Evolutionary conservation across 495 filamentous ascomycete species (phyloP), one percentile per base, ranked within the genome.

Genomic region (Talaromyces stipitatus): DNA sequence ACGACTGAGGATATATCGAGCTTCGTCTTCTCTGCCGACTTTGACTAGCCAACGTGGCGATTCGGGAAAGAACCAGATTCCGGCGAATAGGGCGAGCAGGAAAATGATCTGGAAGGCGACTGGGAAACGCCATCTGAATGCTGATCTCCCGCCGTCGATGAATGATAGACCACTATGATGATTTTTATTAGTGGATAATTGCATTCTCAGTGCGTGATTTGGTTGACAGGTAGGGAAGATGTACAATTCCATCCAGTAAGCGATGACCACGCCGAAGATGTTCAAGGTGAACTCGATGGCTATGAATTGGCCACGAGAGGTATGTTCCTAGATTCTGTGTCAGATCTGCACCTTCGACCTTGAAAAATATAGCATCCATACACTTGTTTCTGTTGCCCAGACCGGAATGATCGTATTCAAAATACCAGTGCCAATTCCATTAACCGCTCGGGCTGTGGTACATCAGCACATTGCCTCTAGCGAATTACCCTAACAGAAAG

Each of bases 271-370:
- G 64, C 86, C 86, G 38, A 88, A 84, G 58, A 88, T 88, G 61
- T 89, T 89, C 12, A 88, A 62, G 0, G 84, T 88, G 60, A 90
- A 88, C 60, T 89, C 86, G 54, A 88, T 87, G 4, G 85, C 81
- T 55, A 89, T 81, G 61, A 88, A 88, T 48, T 85, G 77, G 3
- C 86, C 86, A 45, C 86, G 79, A 2, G 82, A 85, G 5, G 79
- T 87, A 58, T 88, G 85, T 38, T 82, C 80, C 7, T 52, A 11
- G 0, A 16, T 47, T n/a, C 4, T 0, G 5, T 23, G 22, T 46
- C 9, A 46, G 41, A 23, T 14, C 32, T n/a, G 0, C 6, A 36
- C 3, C 11, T 2, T 36, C 18, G 10, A 9, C 8, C 41, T n/a
- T 46, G 43, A 22, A 16, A 24, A 12, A 6, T 33, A 33, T 33